These are phyloP conservation scores for Dalbergia cochinchinensis DNA, from an alignment of 306 rosid species.

Conservation along the genomic window DNA sequence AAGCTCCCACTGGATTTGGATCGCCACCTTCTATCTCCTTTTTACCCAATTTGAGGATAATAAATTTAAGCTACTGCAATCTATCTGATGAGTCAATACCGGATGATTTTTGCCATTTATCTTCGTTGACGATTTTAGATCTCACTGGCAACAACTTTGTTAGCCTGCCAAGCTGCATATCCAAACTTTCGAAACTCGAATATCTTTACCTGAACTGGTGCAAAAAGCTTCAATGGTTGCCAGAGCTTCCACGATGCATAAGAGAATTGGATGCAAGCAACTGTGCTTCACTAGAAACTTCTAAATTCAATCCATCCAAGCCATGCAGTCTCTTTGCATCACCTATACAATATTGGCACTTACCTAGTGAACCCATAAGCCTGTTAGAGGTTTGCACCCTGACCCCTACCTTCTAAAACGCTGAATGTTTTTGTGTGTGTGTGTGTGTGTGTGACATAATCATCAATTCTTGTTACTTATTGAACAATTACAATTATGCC, in stretches of 20 bases:
- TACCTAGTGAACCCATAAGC: neutral
- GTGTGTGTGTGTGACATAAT: neutral
- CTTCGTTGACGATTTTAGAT: constrained; percentile 21
- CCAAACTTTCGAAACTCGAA: constrained; percentile 41
- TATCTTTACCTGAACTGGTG: constrained; percentile 26
- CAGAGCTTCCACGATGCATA: constrained; percentile 43
- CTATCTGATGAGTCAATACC: constrained; percentile 47
- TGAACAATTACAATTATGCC: constrained; percentile 27
- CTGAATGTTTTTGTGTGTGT: neutral
- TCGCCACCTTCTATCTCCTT: constrained; percentile 28
- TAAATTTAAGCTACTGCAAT: constrained; percentile 50
- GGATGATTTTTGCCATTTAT: constrained; percentile 31
- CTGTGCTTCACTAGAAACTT: constrained; percentile 40
- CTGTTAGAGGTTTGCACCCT: constrained; percentile 22
- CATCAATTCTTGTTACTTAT: constrained; percentile 18
- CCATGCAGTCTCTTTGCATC: constrained; percentile 40
- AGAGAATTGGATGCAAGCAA: constrained; percentile 36
- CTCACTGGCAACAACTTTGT: constrained; percentile 53
- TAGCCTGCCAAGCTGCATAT: constrained; percentile 36
- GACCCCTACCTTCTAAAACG: neutral
- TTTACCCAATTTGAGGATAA: neutral
- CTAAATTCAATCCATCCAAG: constrained; percentile 37
- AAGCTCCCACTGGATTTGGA: constrained; percentile 13
- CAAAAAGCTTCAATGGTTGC: constrained; percentile 39
- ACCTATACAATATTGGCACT: neutral